Base-by-base conservation (phyloP, 805 yeast genomes). In the Torulaspora gathmanii region DNA sequence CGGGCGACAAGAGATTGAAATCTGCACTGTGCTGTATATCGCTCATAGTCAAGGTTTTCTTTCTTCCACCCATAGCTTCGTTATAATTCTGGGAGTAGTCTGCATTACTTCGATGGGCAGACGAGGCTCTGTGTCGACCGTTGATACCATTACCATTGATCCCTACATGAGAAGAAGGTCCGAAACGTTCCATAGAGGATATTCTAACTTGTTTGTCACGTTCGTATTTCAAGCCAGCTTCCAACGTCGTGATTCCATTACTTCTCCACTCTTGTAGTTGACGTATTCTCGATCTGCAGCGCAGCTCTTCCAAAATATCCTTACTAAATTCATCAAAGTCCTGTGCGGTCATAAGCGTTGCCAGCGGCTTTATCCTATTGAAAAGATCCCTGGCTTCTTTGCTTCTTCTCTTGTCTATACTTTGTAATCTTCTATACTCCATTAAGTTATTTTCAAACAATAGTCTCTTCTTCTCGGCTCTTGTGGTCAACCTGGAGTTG, bases 251-350 rank as follows among this genome's bases (percentile, higher is more conserved):
- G 40, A 93, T 77, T 4, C 99, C 99, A 63, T 87, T 83, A 39
- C 82, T 76, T 51, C 99, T 77, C 88, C 96, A 95, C 60, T 84
- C 91, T 65, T 93, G 99, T 25, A 95, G 70, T 65, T 89, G 96
- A 42, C 83, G 85, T 39, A 93, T 89, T 51, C 95, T 77, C 29
- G 82, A 75, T 46, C 97, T 74, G 53, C 86, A 80, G 54, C 80
- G 81, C 41, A 87, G 74, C 66, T 93, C 99, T 10, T 79, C 79
- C 35, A 88, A 56, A 50, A 89, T 74, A 60, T 86, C 95, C 26
- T 75, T 79, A 3, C 82, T 69, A 58, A 93, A 88, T 3, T 73
- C 77, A 35, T 80, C 83, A 64, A 83, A 93, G 69, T 93, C 99
- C 26, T 76, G 73, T 3, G 87, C 81, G 0, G 89, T 79, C 80